phyloP scores from a whole-genome alignment of 495 filamentous ascomycete species.

The Neurospora discreta region DNA sequence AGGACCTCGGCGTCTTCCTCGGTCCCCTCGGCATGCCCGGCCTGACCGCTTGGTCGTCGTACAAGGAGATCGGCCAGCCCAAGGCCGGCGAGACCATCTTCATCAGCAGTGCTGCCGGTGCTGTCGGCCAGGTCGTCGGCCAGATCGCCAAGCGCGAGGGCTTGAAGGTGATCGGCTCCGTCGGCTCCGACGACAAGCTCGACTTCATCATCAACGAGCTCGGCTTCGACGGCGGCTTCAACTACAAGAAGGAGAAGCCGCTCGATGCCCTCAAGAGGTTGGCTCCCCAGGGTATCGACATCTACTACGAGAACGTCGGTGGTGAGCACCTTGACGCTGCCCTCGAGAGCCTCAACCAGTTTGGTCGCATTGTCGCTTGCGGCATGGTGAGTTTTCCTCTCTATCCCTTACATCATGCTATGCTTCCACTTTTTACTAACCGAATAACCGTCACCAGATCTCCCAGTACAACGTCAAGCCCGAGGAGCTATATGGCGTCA shows the following conservation, averaged over 20 bases:
- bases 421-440: slow-evolving; percentile 2
- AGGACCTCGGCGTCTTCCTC: slow-evolving; percentile 50
- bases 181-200: slow-evolving; percentile 56
- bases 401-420: too few species aligned
- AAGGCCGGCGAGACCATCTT: slow-evolving; percentile 86
- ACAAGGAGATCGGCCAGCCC: slow-evolving; percentile 75
- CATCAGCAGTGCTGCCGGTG: slow-evolving; percentile 69
- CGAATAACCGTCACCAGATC: slow-evolving; percentile 40
- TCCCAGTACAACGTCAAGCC: slow-evolving; percentile 63
- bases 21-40: slow-evolving; percentile 83
- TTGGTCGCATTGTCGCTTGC: slow-evolving; percentile 56
- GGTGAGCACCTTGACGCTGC: slow-evolving; percentile 78
- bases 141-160: slow-evolving; percentile 84
- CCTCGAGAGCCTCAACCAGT: slow-evolving; percentile 54
- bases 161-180: slow-evolving; percentile 63
- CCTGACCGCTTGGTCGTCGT: slow-evolving; percentile 67
- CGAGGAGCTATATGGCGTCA: slow-evolving; percentile 54
- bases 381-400: slow-evolving; percentile 36
- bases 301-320: slow-evolving; percentile 94
- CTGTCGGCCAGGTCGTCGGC: slow-evolving; percentile 76
- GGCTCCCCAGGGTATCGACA: slow-evolving; percentile 77
- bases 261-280: slow-evolving; percentile 59
- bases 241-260: slow-evolving; percentile 57
- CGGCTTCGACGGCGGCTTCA: slow-evolving; percentile 60
- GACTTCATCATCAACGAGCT: slow-evolving; percentile 55